These are phyloP conservation scores for Aspergillus luchuensis DNA, from an alignment of 2,329 filamentous ascomycete genomes.

Conservation along the genomic window DNA sequence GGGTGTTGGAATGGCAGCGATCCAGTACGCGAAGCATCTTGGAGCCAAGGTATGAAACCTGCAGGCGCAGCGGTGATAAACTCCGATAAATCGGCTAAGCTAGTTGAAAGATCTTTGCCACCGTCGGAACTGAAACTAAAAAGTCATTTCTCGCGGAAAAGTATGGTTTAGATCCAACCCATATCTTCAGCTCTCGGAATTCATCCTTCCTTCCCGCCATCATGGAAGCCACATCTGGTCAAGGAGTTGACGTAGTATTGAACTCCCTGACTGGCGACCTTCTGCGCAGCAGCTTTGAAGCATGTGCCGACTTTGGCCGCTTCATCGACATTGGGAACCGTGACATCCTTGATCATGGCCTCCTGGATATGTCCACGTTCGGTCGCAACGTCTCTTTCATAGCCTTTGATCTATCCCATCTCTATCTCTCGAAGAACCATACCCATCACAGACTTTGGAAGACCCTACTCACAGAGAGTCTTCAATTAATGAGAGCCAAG, in stretches of 20 bases:
- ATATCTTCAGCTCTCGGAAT: conserved; percentile 10
- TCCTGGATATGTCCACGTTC: conserved; percentile 5
- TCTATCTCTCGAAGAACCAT: background rate
- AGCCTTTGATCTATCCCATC: conserved; percentile 12
- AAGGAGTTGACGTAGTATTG: conserved; percentile 16
- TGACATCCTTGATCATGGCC: conserved; percentile 1
- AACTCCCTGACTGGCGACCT: conserved; percentile 18
- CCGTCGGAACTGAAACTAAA: conserved; percentile 26
- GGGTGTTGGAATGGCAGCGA: conserved; percentile 29
- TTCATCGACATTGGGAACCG: conserved; percentile 20
- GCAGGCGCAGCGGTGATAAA: too few species aligned
- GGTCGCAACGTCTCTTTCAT: background rate
- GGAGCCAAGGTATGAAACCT: conserved; percentile 18
- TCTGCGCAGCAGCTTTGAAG: conserved; percentile 11
- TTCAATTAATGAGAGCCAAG: background rate
- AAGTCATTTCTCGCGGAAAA: conserved; percentile 25
- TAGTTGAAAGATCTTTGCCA: conserved; percentile 22
- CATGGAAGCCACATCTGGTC: conserved; percentile 1
- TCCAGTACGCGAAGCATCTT: conserved; percentile 26
- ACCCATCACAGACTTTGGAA: conserved; percentile 24
- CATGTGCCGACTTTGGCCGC: conserved; percentile 12
- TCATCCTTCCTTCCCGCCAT: background rate
- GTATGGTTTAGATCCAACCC: conserved; percentile 9
- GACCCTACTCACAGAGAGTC: background rate
- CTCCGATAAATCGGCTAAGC: too few species aligned